Evolutionary conservation across 768 basidiomycete species (phyloP), one percentile per base, ranked within the genome.

Genomic region (Termitomyces sp.): DNA sequence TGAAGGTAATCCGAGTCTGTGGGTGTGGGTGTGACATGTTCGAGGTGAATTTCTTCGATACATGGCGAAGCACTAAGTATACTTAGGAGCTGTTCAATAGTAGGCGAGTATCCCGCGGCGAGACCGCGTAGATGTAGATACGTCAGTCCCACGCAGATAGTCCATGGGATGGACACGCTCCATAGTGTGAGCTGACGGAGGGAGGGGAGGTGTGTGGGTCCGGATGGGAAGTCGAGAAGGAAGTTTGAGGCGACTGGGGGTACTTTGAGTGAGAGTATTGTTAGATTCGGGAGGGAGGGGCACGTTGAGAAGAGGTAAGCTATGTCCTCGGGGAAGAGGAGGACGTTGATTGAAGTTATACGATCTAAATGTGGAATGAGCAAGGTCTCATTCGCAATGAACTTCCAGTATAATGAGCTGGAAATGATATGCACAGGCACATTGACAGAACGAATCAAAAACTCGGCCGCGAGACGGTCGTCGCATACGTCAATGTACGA

Each of bases 401-500:
- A 49, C 28, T 38, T 46, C 46, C 45, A 49, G 22, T n/a, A 9
- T 7, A 45, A 11, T 8, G 73, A 71, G 4, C 68, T 61, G 24
- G 74, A 71, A 3, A 74, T 66, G 62, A 79, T 67, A 59, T 71
- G 75, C 48, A 81, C 68, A 24, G 78, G 75, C 1, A 73, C 73
- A 11, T 63, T 20, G 50, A 69, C 70, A 8, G 77, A 78, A 24
- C 78, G 76, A 49, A 64, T 39, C 28, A 81, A 71, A 48, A 72
- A 78, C 58, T 74, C 70, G 15, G 63, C 63, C n/a, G 77, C 73
- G 35, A 76, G 71, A 35, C 67, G 67, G 11, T 70, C 33, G 55
- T 78, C 68, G 58, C 70, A 67, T 36, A 81, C 69, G 63, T 79
- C 78, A 54, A 81, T 77, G 55, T 59, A 67, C 15, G 68, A 70